These are phyloP conservation scores for Podospora conica DNA, from an alignment of 495 filamentous ascomycete species.

Conservation along the genomic window DNA sequence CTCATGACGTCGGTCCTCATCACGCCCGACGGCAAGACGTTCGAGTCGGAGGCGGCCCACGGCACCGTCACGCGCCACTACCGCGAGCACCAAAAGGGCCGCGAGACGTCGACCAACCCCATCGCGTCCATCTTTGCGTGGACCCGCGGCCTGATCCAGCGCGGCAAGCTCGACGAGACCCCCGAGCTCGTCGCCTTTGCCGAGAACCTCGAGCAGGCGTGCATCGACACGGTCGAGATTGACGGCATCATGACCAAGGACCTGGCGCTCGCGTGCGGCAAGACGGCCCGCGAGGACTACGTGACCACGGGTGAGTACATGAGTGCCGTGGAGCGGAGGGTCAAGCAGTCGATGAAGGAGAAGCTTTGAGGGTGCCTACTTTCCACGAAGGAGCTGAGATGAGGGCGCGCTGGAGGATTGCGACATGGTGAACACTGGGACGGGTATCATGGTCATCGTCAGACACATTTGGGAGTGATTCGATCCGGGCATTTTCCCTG, in stretches of 20 bases:
- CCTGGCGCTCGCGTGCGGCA: constrained; percentile 82
- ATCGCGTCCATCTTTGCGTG: constrained; percentile 98
- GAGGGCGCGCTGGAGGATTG: too few relatives aligned
- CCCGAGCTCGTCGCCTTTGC: constrained; percentile 85
- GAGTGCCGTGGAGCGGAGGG: constrained; percentile 76
- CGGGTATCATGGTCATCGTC: too few relatives aligned
- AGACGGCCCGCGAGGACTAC: constrained; percentile 71
- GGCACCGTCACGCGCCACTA: constrained; percentile 98
- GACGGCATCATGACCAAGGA: constrained; percentile 99
- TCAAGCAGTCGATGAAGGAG: constrained; percentile 57
- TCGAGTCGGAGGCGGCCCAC: constrained; percentile 96
- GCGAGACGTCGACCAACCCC: constrained; percentile 95
- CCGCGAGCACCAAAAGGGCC: constrained; percentile 96
- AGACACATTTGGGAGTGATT: background rate
- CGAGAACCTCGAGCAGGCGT: constrained; percentile 87
- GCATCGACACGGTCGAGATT: constrained; percentile 84
- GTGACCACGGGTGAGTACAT: constrained; percentile 87
- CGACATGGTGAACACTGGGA: background rate
- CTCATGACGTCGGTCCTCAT: constrained; percentile 97
- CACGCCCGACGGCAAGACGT: constrained; percentile 91
- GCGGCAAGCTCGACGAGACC: constrained; percentile 82
- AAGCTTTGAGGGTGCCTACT: constrained; percentile 34
- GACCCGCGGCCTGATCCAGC: constrained; percentile 91
- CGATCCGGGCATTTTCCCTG: background rate
- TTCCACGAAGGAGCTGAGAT: background rate